These are phyloP conservation scores for Trametes cubensis DNA, from an alignment of 768 basidiomycete genomes.

Conservation along the genomic window DNA sequence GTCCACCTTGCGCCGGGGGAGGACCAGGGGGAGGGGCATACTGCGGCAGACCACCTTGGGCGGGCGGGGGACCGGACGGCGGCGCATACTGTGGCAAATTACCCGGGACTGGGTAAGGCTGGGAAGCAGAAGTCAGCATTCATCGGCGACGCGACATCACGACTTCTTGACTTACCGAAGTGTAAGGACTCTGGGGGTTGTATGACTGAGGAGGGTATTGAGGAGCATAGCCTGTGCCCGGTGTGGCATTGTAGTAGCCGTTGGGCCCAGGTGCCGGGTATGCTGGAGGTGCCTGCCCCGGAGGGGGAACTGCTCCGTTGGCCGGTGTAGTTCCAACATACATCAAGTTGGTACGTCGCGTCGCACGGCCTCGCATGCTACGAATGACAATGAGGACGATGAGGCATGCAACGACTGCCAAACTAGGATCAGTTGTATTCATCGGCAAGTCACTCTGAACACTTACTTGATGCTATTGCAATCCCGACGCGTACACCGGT, in stretches of 20 bases:
- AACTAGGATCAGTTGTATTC: too few relatives aligned
- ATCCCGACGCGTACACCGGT: conserved; percentile 21
- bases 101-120: conserved; percentile 10
- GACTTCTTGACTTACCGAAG: conserved; percentile 17
- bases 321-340: conserved; percentile 16
- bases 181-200: conserved; percentile 18
- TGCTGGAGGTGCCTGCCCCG: conserved; percentile 15
- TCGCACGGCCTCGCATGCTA: conserved; percentile 5
- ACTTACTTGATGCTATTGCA: conserved; percentile 13
- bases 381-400: neutral
- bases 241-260: conserved; percentile 4
- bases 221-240: conserved; percentile 16
- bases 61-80: conserved; percentile 13
- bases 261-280: conserved; percentile 5
- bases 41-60: conserved; percentile 2
- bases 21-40: conserved; percentile 20
- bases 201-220: conserved; percentile 24
- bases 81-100: conserved; percentile 13
- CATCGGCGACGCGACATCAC: neutral
- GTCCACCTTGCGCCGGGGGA: conserved; percentile 6
- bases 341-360: conserved; percentile 14
- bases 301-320: neutral
- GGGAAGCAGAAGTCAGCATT: conserved; percentile 5
- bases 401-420: conserved; percentile 4
- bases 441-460: neutral